These are phyloP conservation scores for Alopecurus myosuroides DNA, from an alignment of 176 grass and related monocot species.

Conservation along the genomic window DNA sequence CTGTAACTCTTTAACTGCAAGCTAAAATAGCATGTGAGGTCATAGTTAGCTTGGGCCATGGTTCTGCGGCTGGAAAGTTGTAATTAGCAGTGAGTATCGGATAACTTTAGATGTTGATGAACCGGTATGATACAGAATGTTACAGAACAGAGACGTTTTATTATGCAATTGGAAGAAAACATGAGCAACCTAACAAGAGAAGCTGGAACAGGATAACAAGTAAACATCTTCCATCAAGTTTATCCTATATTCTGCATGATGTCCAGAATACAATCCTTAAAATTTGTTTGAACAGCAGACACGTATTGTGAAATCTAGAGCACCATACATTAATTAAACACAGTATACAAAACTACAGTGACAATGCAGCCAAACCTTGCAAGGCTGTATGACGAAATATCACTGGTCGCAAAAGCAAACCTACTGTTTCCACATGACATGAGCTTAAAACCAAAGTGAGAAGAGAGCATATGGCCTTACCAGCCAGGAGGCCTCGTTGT, in stretches of 20 bases:
- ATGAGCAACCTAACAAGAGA: background rate
- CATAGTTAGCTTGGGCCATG: background rate
- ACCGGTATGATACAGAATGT: background rate
- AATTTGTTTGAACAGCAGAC: background rate
- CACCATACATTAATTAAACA: background rate
- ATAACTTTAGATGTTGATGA: background rate
- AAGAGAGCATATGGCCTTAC: background rate
- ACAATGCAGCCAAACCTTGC: no score
- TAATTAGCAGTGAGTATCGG: background rate
- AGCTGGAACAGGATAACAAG: background rate
- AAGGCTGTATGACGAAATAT: background rate
- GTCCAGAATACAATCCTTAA: background rate
- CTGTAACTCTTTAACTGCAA: slow-evolving; percentile 94
- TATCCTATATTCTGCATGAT: background rate
- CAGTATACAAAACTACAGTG: background rate
- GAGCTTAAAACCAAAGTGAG: background rate
- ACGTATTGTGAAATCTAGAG: background rate
- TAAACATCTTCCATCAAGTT: background rate
- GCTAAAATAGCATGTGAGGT: slow-evolving; percentile 27
- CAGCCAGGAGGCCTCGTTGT: slow-evolving; percentile 84
- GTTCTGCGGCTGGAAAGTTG: background rate
- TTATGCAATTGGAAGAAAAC: background rate
- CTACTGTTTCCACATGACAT: background rate
- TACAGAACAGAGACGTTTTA: background rate
- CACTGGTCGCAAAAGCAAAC: no score